A percentile compares a stretch with the other conserved stretches of the same genome.
phyloP scores from a whole-genome alignment of 163 green algal species.

The Scenedesmus sp. region DNA sequence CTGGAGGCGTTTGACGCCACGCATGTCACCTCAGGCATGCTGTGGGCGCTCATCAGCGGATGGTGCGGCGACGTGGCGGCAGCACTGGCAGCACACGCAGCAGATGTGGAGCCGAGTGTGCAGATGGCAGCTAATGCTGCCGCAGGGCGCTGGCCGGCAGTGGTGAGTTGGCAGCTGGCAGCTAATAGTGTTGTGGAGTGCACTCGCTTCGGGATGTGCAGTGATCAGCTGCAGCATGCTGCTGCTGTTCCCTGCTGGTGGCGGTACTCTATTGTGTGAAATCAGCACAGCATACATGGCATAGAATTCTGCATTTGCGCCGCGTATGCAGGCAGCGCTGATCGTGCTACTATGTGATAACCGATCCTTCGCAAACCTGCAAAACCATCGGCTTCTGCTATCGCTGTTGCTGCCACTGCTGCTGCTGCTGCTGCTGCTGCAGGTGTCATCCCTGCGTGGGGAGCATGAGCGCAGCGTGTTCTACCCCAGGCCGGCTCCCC shows the following conservation, averaged over 20 bases:
- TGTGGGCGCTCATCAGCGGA: slow-evolving; percentile 69
- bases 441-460: slow-evolving; percentile 35
- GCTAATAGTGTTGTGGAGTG: background rate
- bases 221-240: background rate
- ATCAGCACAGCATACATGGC: too few species aligned
- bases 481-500: slow-evolving; percentile 31
- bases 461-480: slow-evolving; percentile 60
- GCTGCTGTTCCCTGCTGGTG: too few species aligned
- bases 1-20: slow-evolving; percentile 73
- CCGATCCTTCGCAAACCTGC: too few species aligned
- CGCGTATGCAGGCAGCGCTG: background rate
- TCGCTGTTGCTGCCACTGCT: background rate
- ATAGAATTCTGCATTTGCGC: background rate
- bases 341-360: too few species aligned
- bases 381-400: background rate
- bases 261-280: too few species aligned
- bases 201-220: background rate
- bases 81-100: slow-evolving; percentile 59
- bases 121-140: slow-evolving; percentile 63
- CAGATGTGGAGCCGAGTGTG: slow-evolving; percentile 37
- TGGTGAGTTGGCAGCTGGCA: slow-evolving; percentile 25
- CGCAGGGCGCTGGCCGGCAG: slow-evolving; percentile 51
- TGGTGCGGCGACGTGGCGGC: slow-evolving; percentile 74
- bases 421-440: background rate
- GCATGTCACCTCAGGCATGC: slow-evolving; percentile 57